Percentiles rank a stretch among this genome's conserved stretches.
These are phyloP conservation scores for Kingdonia uniflora DNA, from an alignment of 164 flowering plant species.

Conservation along the genomic window DNA sequence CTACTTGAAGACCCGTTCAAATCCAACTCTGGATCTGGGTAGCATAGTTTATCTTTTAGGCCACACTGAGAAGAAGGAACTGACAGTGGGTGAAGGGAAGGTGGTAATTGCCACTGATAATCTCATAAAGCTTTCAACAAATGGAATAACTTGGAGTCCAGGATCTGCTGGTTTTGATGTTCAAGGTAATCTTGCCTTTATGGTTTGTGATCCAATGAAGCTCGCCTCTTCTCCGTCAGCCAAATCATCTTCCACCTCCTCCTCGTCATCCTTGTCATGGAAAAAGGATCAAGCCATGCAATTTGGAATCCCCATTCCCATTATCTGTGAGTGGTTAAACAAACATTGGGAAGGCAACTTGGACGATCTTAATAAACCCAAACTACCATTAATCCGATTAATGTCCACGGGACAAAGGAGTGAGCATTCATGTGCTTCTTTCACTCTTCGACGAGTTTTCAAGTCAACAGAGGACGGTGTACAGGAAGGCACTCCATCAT, in stretches of 20 bases:
- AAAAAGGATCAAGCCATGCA: slow-evolving; percentile 75
- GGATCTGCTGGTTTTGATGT: slow-evolving; percentile 96
- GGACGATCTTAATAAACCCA: slow-evolving; percentile 88
- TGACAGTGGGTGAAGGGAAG: slow-evolving; percentile 84
- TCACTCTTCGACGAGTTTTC: slow-evolving; percentile 66
- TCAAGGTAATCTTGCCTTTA: slow-evolving; percentile 94
- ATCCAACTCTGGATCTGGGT: slow-evolving; percentile 73
- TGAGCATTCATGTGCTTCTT: slow-evolving; percentile 82
- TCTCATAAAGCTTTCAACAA: slow-evolving; percentile 82
- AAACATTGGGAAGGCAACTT: slow-evolving; percentile 98
- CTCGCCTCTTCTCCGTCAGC: slow-evolving; percentile 88
- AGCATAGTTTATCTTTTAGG: slow-evolving; percentile 75
- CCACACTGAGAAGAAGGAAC: slow-evolving; percentile 47
- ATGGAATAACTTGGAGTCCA: slow-evolving; percentile 74
- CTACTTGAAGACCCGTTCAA: slow-evolving; percentile 66
- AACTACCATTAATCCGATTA: slow-evolving; percentile 66
- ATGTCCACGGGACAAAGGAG: slow-evolving; percentile 85
- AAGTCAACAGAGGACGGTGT: slow-evolving; percentile 52
- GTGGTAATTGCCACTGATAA: slow-evolving; percentile 97
- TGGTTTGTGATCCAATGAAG: slow-evolving; percentile 99
- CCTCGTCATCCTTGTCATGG: slow-evolving; percentile 73
- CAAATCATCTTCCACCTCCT: slow-evolving; percentile 63
- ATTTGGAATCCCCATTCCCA: slow-evolving; percentile 91
- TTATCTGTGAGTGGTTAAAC: slow-evolving; percentile 87
- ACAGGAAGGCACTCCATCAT: slow-evolving; percentile 40